Evolutionary conservation across 2,329 filamentous ascomycete genomes (phyloP).

Genomic region (Verticillium nonalfalfae): DNA sequence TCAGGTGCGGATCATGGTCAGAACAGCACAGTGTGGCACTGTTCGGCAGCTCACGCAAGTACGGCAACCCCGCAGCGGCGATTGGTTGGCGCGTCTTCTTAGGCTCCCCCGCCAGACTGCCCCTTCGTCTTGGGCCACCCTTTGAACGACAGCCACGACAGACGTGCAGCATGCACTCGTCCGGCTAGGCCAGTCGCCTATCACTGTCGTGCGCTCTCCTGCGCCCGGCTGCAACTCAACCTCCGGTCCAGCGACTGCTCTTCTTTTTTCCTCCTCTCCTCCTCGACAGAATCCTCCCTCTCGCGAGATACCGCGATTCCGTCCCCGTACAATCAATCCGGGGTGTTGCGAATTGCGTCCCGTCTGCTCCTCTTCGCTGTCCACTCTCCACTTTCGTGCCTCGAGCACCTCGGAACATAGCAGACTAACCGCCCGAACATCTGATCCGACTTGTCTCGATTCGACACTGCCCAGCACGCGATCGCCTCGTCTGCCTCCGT

Average conservation of each 20-base stretch:
- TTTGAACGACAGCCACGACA: conserved; percentile 43
- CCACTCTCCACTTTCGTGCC: neutral
- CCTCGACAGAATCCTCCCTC: neutral
- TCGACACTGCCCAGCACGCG: neutral
- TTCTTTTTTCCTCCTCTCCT: neutral
- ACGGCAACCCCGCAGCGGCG: neutral
- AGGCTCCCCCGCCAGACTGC: neutral
- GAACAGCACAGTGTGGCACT: neutral
- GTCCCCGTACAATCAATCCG: neutral
- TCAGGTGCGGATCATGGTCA: too few relatives aligned
- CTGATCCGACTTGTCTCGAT: neutral
- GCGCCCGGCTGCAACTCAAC: neutral
- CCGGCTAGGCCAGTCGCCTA: conserved; percentile 2
- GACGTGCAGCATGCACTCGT: conserved; percentile 26
- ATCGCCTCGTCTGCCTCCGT: neutral
- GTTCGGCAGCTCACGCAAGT: neutral
- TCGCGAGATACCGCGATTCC: neutral
- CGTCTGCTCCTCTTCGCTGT: neutral
- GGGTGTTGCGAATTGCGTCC: neutral
- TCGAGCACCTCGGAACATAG: neutral
- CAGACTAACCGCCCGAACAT: neutral
- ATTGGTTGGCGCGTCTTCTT: neutral
- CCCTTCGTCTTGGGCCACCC: conserved; percentile 16
- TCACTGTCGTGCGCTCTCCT: neutral
- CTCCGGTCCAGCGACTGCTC: neutral